These are phyloP conservation scores for Strobilomyces echinocephalus DNA, from an alignment of 768 basidiomycete genomes.

Conservation along the genomic window DNA sequence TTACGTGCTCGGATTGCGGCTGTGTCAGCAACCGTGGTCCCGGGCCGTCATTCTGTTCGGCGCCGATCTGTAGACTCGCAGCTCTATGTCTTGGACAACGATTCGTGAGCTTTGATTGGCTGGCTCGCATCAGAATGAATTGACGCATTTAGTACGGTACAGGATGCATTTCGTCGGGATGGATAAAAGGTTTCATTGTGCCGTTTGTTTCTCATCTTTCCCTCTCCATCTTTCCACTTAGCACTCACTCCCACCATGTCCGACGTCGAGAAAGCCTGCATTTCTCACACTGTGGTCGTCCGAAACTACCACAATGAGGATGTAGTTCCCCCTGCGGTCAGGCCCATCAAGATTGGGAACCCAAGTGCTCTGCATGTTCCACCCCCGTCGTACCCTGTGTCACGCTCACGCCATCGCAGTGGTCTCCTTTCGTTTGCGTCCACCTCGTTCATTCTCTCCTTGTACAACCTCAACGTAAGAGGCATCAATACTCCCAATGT, in stretches of 20 bases:
- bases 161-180: conserved; percentile 5
- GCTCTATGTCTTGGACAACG: too few species aligned
- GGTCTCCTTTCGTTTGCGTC: conserved; percentile 85
- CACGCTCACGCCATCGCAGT: conserved; percentile 31
- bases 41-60: conserved; percentile 13
- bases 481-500: conserved; percentile 56
- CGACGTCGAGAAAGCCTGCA: conserved; percentile 33
- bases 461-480: conserved; percentile 64
- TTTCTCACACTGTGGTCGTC: conserved; percentile 17
- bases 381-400: not conserved
- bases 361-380: conserved; percentile 38
- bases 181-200: conserved; percentile 16
- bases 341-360: conserved; percentile 46
- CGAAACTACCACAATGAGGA: conserved; percentile 16
- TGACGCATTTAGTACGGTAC: too few species aligned
- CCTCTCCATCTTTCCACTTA: not conserved
- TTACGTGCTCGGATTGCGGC: conserved; percentile 1
- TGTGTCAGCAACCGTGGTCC: conserved; percentile 23
- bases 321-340: conserved; percentile 20
- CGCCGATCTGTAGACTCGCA: too few species aligned
- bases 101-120: too few species aligned
- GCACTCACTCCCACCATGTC: conserved; percentile 22
- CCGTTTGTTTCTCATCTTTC: not conserved
- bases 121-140: too few species aligned
- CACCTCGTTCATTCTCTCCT: conserved; percentile 73